phyloP scores from a whole-genome alignment of 768 basidiomycete species.

The Mycena epipterygia region DNA sequence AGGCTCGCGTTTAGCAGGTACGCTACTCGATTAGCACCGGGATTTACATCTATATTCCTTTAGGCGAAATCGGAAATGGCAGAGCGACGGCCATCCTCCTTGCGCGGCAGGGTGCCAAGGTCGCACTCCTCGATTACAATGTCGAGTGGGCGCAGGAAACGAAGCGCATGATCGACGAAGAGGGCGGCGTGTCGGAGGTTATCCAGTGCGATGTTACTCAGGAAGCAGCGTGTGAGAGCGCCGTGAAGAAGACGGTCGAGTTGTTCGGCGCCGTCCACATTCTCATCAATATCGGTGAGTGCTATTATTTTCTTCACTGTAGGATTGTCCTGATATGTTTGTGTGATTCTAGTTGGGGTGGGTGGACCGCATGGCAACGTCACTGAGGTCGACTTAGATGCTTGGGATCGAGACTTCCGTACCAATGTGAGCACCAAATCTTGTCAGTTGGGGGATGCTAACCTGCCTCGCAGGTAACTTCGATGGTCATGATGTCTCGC shows the following conservation, averaged over 20 bases:
- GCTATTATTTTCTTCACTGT: neutral
- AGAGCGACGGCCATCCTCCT: conserved; percentile 57
- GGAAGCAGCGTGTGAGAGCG: conserved; percentile 50
- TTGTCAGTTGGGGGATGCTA: neutral
- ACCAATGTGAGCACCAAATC: conserved; percentile 22
- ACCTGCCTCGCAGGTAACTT: conserved; percentile 44
- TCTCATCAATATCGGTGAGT: conserved; percentile 50
- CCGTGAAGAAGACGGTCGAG: conserved; percentile 50
- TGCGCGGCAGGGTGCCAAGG: conserved; percentile 55
- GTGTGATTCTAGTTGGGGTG: conserved; percentile 51
- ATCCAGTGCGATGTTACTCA: conserved; percentile 54
- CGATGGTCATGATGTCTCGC: conserved; percentile 61
- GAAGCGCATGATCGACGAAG: conserved; percentile 53
- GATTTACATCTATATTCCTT: neutral
- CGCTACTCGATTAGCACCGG: neutral
- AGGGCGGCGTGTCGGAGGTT: conserved; percentile 51
- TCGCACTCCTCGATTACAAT: conserved; percentile 55
- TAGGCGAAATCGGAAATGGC: conserved; percentile 54
- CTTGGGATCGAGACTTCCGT: conserved; percentile 46
- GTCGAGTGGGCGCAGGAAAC: conserved; percentile 53
- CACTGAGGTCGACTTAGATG: conserved; percentile 55
- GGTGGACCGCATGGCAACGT: conserved; percentile 50
- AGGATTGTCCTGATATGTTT: neutral
- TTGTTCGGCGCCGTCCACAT: conserved; percentile 58
- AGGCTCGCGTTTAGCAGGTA: conserved; percentile 52